These are phyloP conservation scores for Cryptosporidium sp. DNA, from an alignment of 169 alveolate genomes.

Conservation along the genomic window DNA sequence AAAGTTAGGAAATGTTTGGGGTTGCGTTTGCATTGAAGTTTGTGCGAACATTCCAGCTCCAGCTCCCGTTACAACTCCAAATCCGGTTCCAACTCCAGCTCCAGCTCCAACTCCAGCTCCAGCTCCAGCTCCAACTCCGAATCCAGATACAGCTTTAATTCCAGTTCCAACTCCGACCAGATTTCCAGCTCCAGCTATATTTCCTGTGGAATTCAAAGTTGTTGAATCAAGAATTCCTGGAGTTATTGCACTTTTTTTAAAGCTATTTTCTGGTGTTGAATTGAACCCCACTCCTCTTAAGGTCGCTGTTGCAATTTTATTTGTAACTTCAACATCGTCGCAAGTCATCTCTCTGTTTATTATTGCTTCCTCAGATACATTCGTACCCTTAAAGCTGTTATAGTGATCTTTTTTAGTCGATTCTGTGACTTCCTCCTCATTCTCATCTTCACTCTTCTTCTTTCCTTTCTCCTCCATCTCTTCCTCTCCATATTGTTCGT, in stretches of 20 bases:
- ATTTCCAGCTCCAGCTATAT: neutral
- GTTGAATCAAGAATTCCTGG: neutral
- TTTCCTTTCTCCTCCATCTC: no score
- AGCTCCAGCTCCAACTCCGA: neutral
- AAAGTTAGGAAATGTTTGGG: slow-evolving; percentile 24
- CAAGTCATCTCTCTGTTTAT: neutral
- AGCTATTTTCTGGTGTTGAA: neutral
- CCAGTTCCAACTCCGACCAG: neutral
- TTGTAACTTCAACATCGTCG: neutral
- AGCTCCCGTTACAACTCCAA: neutral
- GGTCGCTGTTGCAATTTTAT: neutral
- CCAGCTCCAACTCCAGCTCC: neutral
- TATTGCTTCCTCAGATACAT: neutral
- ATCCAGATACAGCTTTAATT: neutral
- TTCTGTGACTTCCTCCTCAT: neutral
- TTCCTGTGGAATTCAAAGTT: neutral
- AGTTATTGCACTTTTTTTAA: neutral
- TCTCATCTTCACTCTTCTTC: neutral
- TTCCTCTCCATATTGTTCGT: no score
- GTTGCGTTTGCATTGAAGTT: neutral
- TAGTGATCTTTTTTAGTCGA: neutral
- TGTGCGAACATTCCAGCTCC: neutral
- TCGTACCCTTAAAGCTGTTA: no score
- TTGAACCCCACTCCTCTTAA: neutral
- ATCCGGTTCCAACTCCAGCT: neutral